Evolutionary conservation across 1,284 basidiomycete species (phyloP).

Genomic region (Peniophora sp.): DNA sequence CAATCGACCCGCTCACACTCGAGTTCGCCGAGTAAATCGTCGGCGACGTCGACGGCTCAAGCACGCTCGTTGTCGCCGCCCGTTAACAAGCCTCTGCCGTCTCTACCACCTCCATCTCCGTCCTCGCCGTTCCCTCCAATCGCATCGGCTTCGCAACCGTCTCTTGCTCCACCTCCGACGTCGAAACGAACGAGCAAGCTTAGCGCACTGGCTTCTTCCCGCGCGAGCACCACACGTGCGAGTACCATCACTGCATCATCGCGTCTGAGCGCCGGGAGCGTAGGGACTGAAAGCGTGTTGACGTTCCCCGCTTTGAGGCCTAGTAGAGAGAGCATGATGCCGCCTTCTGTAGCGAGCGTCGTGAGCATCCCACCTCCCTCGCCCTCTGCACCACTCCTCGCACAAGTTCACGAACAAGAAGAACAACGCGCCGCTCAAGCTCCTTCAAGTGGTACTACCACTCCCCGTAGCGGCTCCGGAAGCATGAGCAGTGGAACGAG

Average conservation of each 20-base stretch:
- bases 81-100: slow-evolving; percentile 11
- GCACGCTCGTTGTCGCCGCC: background rate
- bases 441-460: slow-evolving; percentile 1
- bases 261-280: slow-evolving; percentile 36
- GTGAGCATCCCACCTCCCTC: no score
- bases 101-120: slow-evolving; percentile 8
- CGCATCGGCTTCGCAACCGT: slow-evolving; percentile 7
- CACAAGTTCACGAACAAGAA: background rate
- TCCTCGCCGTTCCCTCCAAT: slow-evolving; percentile 2
- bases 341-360: slow-evolving; percentile 15
- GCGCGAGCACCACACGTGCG: slow-evolving; percentile 34
- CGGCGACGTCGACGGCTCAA: no score
- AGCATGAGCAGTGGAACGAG: background rate
- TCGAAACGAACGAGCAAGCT: slow-evolving; percentile 45
- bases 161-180: slow-evolving; percentile 1
- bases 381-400: background rate
- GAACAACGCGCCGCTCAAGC: background rate
- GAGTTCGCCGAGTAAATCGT: no score
- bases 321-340: slow-evolving; percentile 43
- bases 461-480: background rate
- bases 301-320: slow-evolving; percentile 65
- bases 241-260: slow-evolving; percentile 34
- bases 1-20: no score
- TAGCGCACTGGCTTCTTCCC: slow-evolving; percentile 53
- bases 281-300: slow-evolving; percentile 47